phyloP scores from a whole-genome alignment of 306 rosid species.

The Cucurbita ficifolia region DNA sequence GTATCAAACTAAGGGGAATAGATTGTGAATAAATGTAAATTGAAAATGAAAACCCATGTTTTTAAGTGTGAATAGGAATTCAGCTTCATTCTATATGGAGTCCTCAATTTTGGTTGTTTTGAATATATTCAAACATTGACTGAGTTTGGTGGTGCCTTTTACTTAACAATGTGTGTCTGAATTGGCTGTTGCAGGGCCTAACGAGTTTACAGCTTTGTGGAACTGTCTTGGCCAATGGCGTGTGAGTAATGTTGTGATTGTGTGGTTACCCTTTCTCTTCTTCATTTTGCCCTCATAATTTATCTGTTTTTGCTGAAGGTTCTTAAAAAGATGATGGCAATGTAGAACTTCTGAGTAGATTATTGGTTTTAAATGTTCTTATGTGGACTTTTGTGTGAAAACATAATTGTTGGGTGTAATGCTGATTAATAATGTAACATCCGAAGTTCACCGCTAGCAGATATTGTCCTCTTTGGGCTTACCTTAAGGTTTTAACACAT shows the following conservation, averaged over 20 bases:
- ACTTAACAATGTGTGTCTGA: constrained; percentile 6
- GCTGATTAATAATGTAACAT: no score
- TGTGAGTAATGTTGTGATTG: constrained; percentile 26
- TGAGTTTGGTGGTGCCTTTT: not conserved
- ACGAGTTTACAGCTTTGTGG: constrained; percentile 68
- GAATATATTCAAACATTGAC: not conserved
- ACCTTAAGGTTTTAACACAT: no score
- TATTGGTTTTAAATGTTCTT: not conserved
- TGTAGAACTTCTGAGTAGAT: not conserved
- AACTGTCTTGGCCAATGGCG: constrained; percentile 79
- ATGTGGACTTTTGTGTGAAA: not conserved
- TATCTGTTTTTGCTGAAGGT: not conserved
- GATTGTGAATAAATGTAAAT: not conserved
- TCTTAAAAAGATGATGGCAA: not conserved
- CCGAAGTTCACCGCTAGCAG: no score
- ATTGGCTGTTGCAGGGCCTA: constrained; percentile 41
- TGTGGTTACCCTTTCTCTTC: not conserved
- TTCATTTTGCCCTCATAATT: not conserved
- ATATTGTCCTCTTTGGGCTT: no score
- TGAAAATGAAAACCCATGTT: not conserved
- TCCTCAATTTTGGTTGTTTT: not conserved
- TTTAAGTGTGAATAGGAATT: not conserved
- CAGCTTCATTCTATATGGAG: not conserved
- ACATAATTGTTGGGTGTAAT: not conserved
- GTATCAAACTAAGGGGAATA: not conserved